Evolutionary conservation across 2,329 filamentous ascomycete genomes (phyloP).

Genomic region (Aspergillus sp.): DNA sequence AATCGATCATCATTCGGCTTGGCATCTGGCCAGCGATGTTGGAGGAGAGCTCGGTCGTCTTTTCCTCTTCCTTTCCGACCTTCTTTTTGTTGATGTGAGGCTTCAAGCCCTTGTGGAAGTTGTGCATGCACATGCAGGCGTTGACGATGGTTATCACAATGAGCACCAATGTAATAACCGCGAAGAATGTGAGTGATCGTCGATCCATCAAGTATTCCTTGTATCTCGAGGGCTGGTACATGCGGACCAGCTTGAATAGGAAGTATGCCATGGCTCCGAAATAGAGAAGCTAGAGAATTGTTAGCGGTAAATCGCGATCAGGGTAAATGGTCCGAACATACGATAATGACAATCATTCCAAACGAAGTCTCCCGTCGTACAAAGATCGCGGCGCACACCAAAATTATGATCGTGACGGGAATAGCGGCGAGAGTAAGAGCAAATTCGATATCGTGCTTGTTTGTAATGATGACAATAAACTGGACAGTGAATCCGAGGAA

Average conservation of each 20-base stretch:
- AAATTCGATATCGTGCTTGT: constrained; percentile 67
- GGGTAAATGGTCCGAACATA: constrained; percentile 31
- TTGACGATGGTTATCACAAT: constrained; percentile 86
- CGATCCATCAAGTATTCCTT: constrained; percentile 70
- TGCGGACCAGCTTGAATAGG: constrained; percentile 94
- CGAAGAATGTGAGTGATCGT: constrained; percentile 86
- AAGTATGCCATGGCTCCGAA: constrained; percentile 90
- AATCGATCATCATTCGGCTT: constrained; percentile 44
- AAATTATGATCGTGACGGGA: constrained; percentile 82
- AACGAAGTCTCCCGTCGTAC: constrained; percentile 74
- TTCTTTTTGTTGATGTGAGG: constrained; percentile 68
- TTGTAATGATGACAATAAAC: constrained; percentile 86
- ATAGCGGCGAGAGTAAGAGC: constrained; percentile 84
- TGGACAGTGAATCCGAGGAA: constrained; percentile 98
- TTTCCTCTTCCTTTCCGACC: constrained; percentile 45
- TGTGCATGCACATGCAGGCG: constrained; percentile 79
- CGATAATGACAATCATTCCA: constrained; percentile 74
- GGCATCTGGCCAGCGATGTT: constrained; percentile 32
- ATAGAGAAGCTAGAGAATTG: constrained; percentile 60
- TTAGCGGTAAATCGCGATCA: constrained; percentile 8
- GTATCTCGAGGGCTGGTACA: constrained; percentile 66
- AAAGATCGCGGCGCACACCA: constrained; percentile 79
- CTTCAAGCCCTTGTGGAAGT: constrained; percentile 88
- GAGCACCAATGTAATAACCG: constrained; percentile 83
- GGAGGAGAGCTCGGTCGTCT: constrained; percentile 38